Percentiles rank a stretch among this genome's conserved stretches.
Conservation (phyloP, 1,284 basidiomycete species). For the Mycosarcoma maydis region DNA sequence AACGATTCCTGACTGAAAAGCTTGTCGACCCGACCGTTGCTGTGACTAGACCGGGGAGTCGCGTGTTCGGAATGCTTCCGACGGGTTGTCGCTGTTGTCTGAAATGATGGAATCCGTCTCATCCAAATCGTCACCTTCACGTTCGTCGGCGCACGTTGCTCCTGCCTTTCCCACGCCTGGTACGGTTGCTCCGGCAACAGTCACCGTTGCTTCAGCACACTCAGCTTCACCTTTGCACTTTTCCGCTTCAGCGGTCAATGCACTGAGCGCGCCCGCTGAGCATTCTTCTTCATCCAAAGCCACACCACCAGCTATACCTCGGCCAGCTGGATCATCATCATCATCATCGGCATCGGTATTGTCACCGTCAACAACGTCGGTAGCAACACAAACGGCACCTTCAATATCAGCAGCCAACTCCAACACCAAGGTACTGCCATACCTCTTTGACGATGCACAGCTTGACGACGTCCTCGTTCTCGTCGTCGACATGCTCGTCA, state of each 20-base stretch:
- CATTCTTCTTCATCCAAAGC: background rate
- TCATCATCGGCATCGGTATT: constrained; percentile 1
- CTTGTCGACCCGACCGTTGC: background rate
- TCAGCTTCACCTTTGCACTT: constrained; percentile 11
- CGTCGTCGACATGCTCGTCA: constrained; percentile 64
- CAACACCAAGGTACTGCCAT: constrained; percentile 45
- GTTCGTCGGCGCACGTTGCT: constrained; percentile 5
- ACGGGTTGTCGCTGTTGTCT: constrained; percentile 3
- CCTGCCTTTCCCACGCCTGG: constrained; percentile 14
- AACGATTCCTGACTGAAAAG: background rate
- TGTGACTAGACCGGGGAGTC: background rate
- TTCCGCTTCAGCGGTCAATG: constrained; percentile 9
- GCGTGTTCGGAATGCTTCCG: constrained; percentile 22
- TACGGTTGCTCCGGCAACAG: constrained; percentile 8
- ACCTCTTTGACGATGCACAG: constrained; percentile 61
- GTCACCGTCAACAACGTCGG: background rate
- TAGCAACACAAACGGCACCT: constrained; percentile 4
- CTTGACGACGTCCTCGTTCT: constrained; percentile 61
- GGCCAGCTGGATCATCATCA: too few species aligned
- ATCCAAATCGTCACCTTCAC: constrained; percentile 5
- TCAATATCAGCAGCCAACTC: background rate
- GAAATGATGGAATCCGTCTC: constrained; percentile 22
- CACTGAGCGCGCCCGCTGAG: background rate
- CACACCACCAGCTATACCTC: background rate
- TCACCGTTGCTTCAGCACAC: constrained; percentile 22